These are phyloP conservation scores for Saturnispora bothae DNA, from an alignment of 805 yeast species.

Conservation along the genomic window DNA sequence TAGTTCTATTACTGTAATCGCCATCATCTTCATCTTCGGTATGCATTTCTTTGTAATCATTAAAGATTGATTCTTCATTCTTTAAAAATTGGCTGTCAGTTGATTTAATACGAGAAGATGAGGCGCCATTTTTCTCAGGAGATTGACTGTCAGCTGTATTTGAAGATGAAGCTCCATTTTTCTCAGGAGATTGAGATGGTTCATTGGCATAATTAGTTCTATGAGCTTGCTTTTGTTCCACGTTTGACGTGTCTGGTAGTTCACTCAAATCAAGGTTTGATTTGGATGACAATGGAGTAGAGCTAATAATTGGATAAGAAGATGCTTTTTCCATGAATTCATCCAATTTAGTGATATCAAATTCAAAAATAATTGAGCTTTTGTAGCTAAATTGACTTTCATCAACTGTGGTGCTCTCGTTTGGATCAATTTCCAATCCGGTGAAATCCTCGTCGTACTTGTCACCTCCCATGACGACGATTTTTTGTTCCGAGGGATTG, in stretches of 20 bases:
- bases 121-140: not conserved
- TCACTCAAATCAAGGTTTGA: slow-evolving; percentile 12
- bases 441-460: slow-evolving; percentile 46
- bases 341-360: slow-evolving; percentile 22
- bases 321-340: slow-evolving; percentile 20
- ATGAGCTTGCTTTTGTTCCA: slow-evolving; percentile 8
- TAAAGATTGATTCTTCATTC: slow-evolving; percentile 5
- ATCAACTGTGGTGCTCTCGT: slow-evolving; percentile 17
- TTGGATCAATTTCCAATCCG: slow-evolving; percentile 14
- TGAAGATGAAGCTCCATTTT: not conserved
- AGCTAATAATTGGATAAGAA: not conserved
- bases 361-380: slow-evolving; percentile 28
- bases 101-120: not conserved
- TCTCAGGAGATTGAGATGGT: not conserved
- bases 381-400: slow-evolving; percentile 24
- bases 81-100: slow-evolving; percentile 4
- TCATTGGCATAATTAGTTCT: slow-evolving; percentile 1
- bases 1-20: not conserved
- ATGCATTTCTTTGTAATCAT: slow-evolving; percentile 4
- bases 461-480: slow-evolving; percentile 90
- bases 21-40: slow-evolving; percentile 1
- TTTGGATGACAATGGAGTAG: slow-evolving; percentile 6
- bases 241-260: slow-evolving; percentile 4
- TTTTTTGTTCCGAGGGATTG: slow-evolving; percentile 50
- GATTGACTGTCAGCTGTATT: not conserved